Base-by-base conservation (phyloP, 139 green algal genomes). In the Tetraselmis striata region DNA sequence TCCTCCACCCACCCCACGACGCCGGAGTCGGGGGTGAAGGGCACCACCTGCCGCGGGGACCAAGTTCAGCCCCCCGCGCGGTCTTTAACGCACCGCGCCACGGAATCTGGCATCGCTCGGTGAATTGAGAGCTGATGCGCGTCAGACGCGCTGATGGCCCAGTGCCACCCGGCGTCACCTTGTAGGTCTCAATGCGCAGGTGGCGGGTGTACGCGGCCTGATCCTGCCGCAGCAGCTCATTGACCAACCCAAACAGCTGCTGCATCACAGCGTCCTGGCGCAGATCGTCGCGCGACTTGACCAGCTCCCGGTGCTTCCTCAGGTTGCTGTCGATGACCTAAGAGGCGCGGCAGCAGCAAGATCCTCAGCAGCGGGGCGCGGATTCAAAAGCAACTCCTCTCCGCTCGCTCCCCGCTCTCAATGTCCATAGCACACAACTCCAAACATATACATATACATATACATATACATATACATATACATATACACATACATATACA, bases 191-290 rank as follows among this genome's bases (percentile, higher is more conserved):
- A 23, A 98, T 92, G 30, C 80, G 79, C n/a, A 98, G 92, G 1
- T 80, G 29, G 28, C 93, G 89, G 25, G 76, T 83, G 74, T 81
- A 29, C 1, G 93, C 89, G 25, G 83, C 85, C 1, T 80, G 59
- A 83, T 91, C 82, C 24, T 86, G 76, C 25, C 76, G 74, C 30
- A 99, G 88, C 78, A 98, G 87, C 11, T 79, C 75, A 83, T 97
- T 98, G 75, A 97, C 86, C 29, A 98, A 89, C 2, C 84, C 86
- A 77, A 99, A 99, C 85, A 98, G 94, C 89, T 99, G 96, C 90
- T 98, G 93, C 92, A 99, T 99, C 2, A 98, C 94, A 0, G 96
- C 96, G 78, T 99, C 96, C 90, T 99, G 95, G 0, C 93, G 90
- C 74, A 97, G 79, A 80, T 96, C 93, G 83, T 97, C 94, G 79